Percentiles rank a stretch among this genome's conserved stretches.
These are phyloP conservation scores for Aureobasidium pullulans DNA, from an alignment of 2,329 filamentous ascomycete genomes.

Conservation along the genomic window DNA sequence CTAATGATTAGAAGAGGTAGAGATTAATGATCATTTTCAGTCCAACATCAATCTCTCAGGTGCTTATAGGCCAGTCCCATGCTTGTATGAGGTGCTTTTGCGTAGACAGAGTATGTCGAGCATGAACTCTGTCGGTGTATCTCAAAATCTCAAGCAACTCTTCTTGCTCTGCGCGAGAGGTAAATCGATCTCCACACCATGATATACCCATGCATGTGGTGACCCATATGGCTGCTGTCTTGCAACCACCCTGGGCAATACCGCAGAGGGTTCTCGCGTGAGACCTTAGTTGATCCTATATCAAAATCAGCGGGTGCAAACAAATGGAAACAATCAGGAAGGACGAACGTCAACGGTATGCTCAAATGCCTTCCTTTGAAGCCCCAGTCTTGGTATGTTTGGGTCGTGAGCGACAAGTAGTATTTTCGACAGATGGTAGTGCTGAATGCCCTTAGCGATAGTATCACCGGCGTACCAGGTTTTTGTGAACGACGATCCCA, in stretches of 20 bases:
- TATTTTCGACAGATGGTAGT: conserved; percentile 52
- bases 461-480: conserved; percentile 52
- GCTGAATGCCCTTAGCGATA: conserved; percentile 53
- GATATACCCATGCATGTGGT: conserved; percentile 26
- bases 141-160: conserved; percentile 42
- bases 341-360: conserved; percentile 29
- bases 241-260: conserved; percentile 50
- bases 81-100: conserved; percentile 41
- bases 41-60: neutral
- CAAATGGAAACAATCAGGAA: too few species aligned
- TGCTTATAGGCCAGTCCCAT: conserved; percentile 37
- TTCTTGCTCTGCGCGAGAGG: conserved; percentile 39
- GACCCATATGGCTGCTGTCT: conserved; percentile 47
- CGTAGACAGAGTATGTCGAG: conserved; percentile 45
- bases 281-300: conserved; percentile 28
- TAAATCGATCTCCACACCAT: conserved; percentile 43
- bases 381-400: conserved; percentile 44
- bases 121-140: conserved; percentile 44
- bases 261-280: conserved; percentile 51
- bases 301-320: conserved; percentile 22
- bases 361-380: conserved; percentile 32
- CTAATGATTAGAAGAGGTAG: too few species aligned
- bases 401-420: conserved; percentile 53
- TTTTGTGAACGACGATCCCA: conserved; percentile 45
- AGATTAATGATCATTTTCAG: too few species aligned